Evolutionary conservation across 305 asterid genomes (phyloP), one percentile per base, ranked within the genome.

Genomic region (Andrographis paniculata): DNA sequence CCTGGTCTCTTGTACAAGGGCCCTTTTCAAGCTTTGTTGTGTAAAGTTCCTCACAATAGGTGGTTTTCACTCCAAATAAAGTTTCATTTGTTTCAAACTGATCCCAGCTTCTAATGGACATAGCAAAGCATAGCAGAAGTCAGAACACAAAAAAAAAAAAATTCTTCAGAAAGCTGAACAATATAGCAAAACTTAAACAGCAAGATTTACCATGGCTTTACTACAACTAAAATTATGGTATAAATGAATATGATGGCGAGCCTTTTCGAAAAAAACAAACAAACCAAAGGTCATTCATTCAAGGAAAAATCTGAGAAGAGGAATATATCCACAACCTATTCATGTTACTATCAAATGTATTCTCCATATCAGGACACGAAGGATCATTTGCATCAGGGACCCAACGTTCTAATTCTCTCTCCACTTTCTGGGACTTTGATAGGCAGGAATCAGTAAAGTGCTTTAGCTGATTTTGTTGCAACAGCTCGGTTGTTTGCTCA

Each of bases 1-100:
- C 99, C 69, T 77, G 47, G 52, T 81, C 94, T 65, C 78, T 79
- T 80, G 49, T 84, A 56, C 77, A 93, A 65, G 94, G 95, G 58
- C 99, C 99, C 63, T 64, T 84, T 52, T 79, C 94, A 60, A 92
- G 95, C 71, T 82, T 87, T 56, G 99, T 92, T 16, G 97, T 92
- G 72, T 92, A 92, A 49, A 87, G 71, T 22, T 92, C 99, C 78
- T 92, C 97, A 15, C 81, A 63, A 62, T 87, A 92, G 50, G 99
- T 87, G 67, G 95, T 92, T 64, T 72, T 92, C 24, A 92, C 94
- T 53, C 99, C 99, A 71, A 92, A 92, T 46, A 92, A 74, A 13
- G 84, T 59, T 67, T 76, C 85, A 64, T 92, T 92, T 61, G 73
- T 88, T 66, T 77, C 79, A 68, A 92, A 92, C 62, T 92, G 99